A percentile compares a stretch with the other conserved stretches of the same genome.
Conservation (phyloP, 352 stramenopile species). For the Globisporangium cystogenes region DNA sequence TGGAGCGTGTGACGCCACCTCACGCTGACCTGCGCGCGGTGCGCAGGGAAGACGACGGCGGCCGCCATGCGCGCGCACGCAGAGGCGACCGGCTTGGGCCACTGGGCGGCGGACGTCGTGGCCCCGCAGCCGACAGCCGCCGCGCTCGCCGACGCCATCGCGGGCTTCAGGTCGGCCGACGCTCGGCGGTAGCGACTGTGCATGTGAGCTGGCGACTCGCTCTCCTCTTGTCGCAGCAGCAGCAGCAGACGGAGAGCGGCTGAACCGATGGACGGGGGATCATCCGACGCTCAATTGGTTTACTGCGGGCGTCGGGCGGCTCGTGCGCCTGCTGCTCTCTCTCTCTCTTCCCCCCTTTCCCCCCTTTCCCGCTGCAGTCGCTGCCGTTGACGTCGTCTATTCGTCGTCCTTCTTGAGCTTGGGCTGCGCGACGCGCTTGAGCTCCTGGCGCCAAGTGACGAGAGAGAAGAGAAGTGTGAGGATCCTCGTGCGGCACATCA, state of each 20-base stretch:
- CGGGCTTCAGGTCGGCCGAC: conserved; percentile 13
- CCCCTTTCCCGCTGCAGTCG: too few relatives aligned
- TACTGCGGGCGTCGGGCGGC: too few relatives aligned
- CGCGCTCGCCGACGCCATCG: conserved; percentile 45
- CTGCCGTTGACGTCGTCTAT: conserved; percentile 17
- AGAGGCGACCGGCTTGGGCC: conserved; percentile 22
- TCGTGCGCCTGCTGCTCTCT: too few relatives aligned
- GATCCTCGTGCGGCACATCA: background rate
- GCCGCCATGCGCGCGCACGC: conserved; percentile 40
- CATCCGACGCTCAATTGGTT: too few relatives aligned
- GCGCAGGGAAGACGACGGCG: conserved; percentile 64
- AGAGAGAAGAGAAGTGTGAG: background rate
- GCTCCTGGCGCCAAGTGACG: conserved; percentile 26
- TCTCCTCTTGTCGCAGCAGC: too few relatives aligned
- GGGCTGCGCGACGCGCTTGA: conserved; percentile 55
- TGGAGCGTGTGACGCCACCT: background rate
- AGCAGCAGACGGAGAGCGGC: too few relatives aligned
- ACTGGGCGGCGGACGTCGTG: conserved; percentile 51
- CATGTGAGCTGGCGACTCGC: too few relatives aligned
- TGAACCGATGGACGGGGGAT: too few relatives aligned
- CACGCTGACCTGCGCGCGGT: background rate
- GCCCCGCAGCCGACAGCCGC: conserved; percentile 52
- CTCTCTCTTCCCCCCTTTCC: too few relatives aligned
- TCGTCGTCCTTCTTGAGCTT: conserved; percentile 46
- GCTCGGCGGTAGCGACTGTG: background rate